Conservation (phyloP, 2,329 filamentous ascomycete species). For the Pseudogymnoascus sp. region DNA sequence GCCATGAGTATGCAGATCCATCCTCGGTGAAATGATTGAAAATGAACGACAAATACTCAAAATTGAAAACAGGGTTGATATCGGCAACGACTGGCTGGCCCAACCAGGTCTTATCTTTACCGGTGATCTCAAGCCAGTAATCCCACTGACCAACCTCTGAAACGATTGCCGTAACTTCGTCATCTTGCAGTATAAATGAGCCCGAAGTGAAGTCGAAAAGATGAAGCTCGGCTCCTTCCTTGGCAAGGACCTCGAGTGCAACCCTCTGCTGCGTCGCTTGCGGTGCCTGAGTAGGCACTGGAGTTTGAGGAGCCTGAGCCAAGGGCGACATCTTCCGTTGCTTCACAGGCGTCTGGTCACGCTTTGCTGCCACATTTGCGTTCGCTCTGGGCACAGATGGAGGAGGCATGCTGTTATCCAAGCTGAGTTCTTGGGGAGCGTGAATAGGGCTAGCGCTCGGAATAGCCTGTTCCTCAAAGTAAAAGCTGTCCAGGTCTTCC, state of each 20-base stretch:
- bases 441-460: conserved; percentile 58
- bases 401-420: conserved; percentile 18
- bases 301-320: conserved; percentile 22
- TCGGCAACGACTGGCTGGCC: conserved; percentile 81
- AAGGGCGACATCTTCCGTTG: conserved; percentile 23
- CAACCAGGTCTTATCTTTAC: conserved; percentile 73
- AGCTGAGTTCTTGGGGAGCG: conserved; percentile 41
- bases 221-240: conserved; percentile 78
- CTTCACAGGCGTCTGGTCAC: conserved; percentile 28
- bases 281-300: conserved; percentile 51
- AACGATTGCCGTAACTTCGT: conserved; percentile 68
- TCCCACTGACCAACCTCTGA: conserved; percentile 86
- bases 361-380: conserved; percentile 43
- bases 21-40: conserved; percentile 94
- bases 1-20: conserved; percentile 89
- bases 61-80: conserved; percentile 98
- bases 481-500: conserved; percentile 73
- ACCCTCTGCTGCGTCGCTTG: conserved; percentile 44
- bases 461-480: conserved; percentile 63
- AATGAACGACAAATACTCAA: conserved; percentile 97
- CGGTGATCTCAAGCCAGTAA: conserved; percentile 87
- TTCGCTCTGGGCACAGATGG: conserved; percentile 19
- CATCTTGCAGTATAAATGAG: conserved; percentile 76
- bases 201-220: conserved; percentile 86
- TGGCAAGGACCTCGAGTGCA: conserved; percentile 63